Evolutionary conservation across 495 filamentous ascomycete genomes (phyloP), one percentile per base, ranked within the genome.

Genomic region (Hypoxylon subgilvum): DNA sequence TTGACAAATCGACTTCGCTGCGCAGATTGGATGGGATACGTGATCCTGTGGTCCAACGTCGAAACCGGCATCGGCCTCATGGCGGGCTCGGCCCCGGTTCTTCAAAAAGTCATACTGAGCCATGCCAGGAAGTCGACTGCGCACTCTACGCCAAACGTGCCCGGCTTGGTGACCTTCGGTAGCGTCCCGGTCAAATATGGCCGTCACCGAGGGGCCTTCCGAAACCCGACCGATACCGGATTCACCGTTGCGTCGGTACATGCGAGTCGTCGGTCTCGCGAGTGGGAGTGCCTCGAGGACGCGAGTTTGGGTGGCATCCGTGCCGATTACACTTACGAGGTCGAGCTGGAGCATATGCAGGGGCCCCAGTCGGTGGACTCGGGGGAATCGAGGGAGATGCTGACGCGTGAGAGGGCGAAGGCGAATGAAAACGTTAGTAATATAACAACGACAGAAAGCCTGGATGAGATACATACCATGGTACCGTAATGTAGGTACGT

Each of bases 111-210:
- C 2, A 50, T 63, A 31, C 25, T 57, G 48, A 22, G 48, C 13
- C 27, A 16, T 4, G 8, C 21, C 4, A 57, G 9, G 88, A 87
- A 87, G 84, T 14, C 23, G 22, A n/a, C 10, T n/a, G 1, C 23
- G 4, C 3, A 14, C n/a, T 5, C 4, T 1, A 28, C 53, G n/a
- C 47, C 52, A 0, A 54, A 31, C 8, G 6, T 51, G 10, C 22
- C 21, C 2, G 49, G 34, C 43, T 72, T 73, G n/a, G 64, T 63
- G 12, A 80, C 81, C 0, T 74, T 77, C n/a, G 74, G 76, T 6
- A 55, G 32, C 32, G 9, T 13, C 3, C 49, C 54, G 0, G 3
- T 23, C 0, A 63, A 50, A 13, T 14, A 18, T 4, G 42, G 38
- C 19, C 31, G 27, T 28, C n/a, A 36, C 7, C 13, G 23, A 14